These are phyloP conservation scores for Rhinocladiella mackenziei DNA, from an alignment of 2,329 filamentous ascomycete genomes.

Conservation along the genomic window DNA sequence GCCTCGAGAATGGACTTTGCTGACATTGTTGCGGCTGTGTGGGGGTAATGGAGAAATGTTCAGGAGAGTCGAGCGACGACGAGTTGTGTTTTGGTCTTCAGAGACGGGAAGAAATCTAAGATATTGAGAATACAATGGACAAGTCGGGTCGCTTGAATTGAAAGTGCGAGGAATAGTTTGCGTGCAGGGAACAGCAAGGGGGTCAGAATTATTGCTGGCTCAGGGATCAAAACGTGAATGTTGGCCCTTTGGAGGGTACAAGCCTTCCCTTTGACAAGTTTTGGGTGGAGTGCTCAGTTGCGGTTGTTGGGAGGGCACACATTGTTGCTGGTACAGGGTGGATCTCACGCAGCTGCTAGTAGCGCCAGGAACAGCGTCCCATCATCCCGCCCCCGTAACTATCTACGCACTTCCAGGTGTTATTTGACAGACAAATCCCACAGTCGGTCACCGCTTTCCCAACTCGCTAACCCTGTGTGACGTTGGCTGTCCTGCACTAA, in stretches of 20 bases:
- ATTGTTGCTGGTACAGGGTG: no score
- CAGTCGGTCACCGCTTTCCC: constrained; percentile 13
- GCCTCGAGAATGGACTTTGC: constrained; percentile 98
- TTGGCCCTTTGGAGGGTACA: constrained; percentile 23
- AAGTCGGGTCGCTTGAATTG: no score
- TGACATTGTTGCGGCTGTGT: constrained; percentile 61
- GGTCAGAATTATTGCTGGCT: constrained; percentile 17
- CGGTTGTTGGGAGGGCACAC: constrained; percentile 24
- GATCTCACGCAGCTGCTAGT: no score
- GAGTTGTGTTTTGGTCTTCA: neutral
- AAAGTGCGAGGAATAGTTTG: no score
- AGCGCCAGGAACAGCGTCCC: constrained; percentile 20
- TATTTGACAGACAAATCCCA: constrained; percentile 12
- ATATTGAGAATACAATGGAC: no score
- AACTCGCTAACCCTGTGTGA: constrained; percentile 13
- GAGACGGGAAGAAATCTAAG: neutral
- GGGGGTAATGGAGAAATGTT: constrained; percentile 15
- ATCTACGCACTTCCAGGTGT: constrained; percentile 1
- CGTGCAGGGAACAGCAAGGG: no score
- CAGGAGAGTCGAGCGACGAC: no score
- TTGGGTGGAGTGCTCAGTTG: constrained; percentile 12
- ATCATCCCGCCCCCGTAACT: constrained; percentile 1
- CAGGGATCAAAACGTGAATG: constrained; percentile 9
- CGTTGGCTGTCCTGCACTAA: constrained; percentile 3
- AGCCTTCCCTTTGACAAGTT: constrained; percentile 14